These are phyloP conservation scores for Anisogramma anomala DNA, from an alignment of 2,329 filamentous ascomycete species.

Conservation along the genomic window DNA sequence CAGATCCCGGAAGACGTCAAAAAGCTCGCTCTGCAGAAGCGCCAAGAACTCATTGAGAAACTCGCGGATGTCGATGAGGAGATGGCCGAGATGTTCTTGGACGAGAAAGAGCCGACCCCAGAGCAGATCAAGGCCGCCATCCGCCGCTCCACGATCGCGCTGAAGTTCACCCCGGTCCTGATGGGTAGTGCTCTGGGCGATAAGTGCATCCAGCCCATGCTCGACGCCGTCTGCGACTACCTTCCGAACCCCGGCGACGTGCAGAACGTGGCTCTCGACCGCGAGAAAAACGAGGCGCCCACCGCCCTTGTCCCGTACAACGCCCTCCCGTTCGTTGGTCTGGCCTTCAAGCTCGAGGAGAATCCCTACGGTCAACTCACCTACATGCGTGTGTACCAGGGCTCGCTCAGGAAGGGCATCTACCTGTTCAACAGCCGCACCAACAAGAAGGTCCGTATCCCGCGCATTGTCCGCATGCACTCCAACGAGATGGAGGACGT, in stretches of 20 bases:
- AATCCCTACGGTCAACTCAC: constrained; percentile 97
- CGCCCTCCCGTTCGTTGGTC: constrained; percentile 81
- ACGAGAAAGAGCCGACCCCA: constrained; percentile 67
- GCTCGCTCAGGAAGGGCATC: constrained; percentile 73
- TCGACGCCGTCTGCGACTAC: constrained; percentile 93
- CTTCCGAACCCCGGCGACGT: constrained; percentile 86
- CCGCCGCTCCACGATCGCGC: constrained; percentile 72
- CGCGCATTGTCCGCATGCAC: constrained; percentile 97
- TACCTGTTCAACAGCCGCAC: constrained; percentile 89
- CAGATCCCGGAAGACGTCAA: constrained; percentile 73
- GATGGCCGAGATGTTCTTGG: constrained; percentile 88
- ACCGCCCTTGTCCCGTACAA: constrained; percentile 91
- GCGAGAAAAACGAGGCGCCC: constrained; percentile 61
- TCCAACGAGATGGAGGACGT: constrained; percentile 99
- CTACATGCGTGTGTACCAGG: constrained; percentile 97
- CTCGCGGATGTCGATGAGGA: constrained; percentile 96
- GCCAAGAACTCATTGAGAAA: constrained; percentile 80
- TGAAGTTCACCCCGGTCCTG: constrained; percentile 88
- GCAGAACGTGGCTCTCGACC: constrained; percentile 79
- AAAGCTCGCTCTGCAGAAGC: constrained; percentile 68
- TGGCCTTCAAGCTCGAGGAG: constrained; percentile 98
- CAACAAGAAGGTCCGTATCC: constrained; percentile 92
- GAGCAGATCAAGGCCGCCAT: constrained; percentile 87
- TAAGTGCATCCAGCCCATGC: constrained; percentile 87
- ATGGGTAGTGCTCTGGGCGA: constrained; percentile 95